A percentile compares a stretch with the other conserved stretches of the same genome.
phyloP scores from a whole-genome alignment of 345 rosid genomes.

The Heritiera littoralis region DNA sequence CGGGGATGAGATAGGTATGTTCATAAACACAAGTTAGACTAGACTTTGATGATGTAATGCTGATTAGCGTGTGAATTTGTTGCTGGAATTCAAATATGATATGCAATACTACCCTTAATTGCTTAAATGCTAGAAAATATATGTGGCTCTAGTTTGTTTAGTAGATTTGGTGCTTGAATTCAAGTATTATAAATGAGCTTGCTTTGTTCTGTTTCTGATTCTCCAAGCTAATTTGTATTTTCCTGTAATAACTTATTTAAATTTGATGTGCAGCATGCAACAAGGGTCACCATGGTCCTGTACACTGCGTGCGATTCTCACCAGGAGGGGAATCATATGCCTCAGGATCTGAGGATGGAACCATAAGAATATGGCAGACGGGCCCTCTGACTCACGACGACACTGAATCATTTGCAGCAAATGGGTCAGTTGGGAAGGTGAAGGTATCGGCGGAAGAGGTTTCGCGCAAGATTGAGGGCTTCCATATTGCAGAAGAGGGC shows the following conservation, averaged over 20 bases:
- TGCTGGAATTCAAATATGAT: background rate
- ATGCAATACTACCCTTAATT: no score
- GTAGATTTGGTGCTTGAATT: background rate
- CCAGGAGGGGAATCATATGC: constrained; percentile 94
- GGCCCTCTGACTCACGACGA: constrained; percentile 40
- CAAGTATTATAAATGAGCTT: no score
- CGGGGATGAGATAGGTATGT: constrained; percentile 65
- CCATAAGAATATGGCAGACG: constrained; percentile 60
- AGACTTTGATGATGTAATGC: background rate
- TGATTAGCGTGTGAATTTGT: background rate
- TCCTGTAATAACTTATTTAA: background rate
- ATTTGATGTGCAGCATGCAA: constrained; percentile 61
- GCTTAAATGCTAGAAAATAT: background rate
- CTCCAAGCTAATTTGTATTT: background rate
- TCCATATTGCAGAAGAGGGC: constrained; percentile 45
- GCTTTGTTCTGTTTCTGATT: background rate
- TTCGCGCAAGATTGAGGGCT: constrained; percentile 44
- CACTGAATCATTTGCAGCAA: constrained; percentile 20
- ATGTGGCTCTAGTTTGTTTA: background rate
- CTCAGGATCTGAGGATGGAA: constrained; percentile 97
- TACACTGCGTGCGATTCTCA: constrained; percentile 86
- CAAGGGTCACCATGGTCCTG: constrained; percentile 99
- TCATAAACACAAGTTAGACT: background rate
- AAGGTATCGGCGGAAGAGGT: constrained; percentile 48
- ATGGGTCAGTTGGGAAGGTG: constrained; percentile 37